Base-by-base conservation (phyloP, 2,329 filamentous ascomycete species). In the Colletotrichum horii region DNA sequence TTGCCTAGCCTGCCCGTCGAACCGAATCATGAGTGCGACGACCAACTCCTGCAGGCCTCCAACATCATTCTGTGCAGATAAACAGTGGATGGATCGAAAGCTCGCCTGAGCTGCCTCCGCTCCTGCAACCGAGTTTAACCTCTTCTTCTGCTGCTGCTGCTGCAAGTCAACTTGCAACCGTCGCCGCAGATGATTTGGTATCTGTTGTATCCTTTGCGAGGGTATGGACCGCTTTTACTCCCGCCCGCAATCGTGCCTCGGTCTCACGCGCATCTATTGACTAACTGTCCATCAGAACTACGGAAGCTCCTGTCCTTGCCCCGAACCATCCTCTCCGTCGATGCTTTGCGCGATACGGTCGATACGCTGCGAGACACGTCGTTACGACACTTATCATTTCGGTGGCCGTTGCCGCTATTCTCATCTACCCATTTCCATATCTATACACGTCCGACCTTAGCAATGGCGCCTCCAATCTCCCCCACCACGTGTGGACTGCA, bases 401-500 rank as follows among this genome's bases (percentile, higher is more conserved):
- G n/a, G 92, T 94, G 70, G 90, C 91, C 58, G 89, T 95, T 74
- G 93, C 93, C 71, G 90, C 93, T 61, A 85, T 93, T 68, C 89
- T 96, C 70, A 91, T 93, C 76, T 96, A 95, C 80, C 94, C 94
- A 9, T 93, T 95, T 69, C 90, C 94, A 24, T 95, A 95, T 81
- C 90, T 96, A 66, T 94, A 94, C 83, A 93, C 92, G 2, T 93
- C 91, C 80, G 93, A 94, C 83, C 93, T 94, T 78, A 91, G 91
- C 79, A 93, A 92, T 80, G 92, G 93, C 78, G 91, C 93, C 28
- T 93, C 93, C 68, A 94, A 92, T 77, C 87, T 96, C 9, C 94
- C 94, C 34, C 92, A 93, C 80, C 93, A 96, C 89, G 94, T 94
- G 78, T 96, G 94, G 94, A 96, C 94, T 30, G 93, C 93, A 48